Conservation (phyloP, 192 early-diverging fungal genomes). For the Entomortierella beljakovae region DNA sequence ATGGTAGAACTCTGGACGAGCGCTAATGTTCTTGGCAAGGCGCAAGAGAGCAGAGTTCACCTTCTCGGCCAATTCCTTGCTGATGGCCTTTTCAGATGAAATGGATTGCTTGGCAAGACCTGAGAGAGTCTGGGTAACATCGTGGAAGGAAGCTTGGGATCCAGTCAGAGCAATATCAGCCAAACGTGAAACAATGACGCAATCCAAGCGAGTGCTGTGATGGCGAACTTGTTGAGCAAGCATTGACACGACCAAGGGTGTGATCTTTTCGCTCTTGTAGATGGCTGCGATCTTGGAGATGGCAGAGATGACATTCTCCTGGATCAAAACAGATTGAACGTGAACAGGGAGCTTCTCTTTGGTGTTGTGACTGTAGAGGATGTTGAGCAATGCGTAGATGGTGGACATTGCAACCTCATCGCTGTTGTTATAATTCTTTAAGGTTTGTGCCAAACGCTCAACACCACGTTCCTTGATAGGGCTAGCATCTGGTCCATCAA, state of each 20-base stretch:
- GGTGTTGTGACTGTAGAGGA: slow-evolving; percentile 25
- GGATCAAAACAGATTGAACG: slow-evolving; percentile 41
- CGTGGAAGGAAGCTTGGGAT: slow-evolving; percentile 62
- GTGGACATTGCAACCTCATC: slow-evolving; percentile 30
- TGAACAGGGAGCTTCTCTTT: slow-evolving; percentile 14
- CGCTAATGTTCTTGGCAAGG: slow-evolving; percentile 57
- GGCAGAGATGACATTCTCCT: slow-evolving; percentile 60
- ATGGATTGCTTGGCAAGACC: slow-evolving; percentile 57
- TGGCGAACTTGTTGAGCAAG: slow-evolving; percentile 70
- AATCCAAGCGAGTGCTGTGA: slow-evolving; percentile 56
- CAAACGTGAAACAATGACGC: slow-evolving; percentile 64
- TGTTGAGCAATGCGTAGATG: slow-evolving; percentile 24
- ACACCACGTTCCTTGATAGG: slow-evolving; percentile 60
- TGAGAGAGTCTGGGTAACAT: slow-evolving; percentile 64
- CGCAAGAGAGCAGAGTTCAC: slow-evolving; percentile 56
- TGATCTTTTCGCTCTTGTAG: slow-evolving; percentile 67
- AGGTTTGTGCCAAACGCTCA: slow-evolving; percentile 59
- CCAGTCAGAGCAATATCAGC: slow-evolving; percentile 72
- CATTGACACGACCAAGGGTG: slow-evolving; percentile 71
- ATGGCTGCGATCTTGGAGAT: slow-evolving; percentile 63
- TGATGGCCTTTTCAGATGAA: slow-evolving; percentile 48
- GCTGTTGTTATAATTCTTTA: slow-evolving; percentile 47
- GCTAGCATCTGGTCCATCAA: slow-evolving; percentile 52
- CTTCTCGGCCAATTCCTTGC: slow-evolving; percentile 50
- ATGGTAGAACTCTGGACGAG: slow-evolving; percentile 66